phyloP scores from a whole-genome alignment of 2,329 filamentous ascomycete genomes.

The Trichoderma koningiopsis region DNA sequence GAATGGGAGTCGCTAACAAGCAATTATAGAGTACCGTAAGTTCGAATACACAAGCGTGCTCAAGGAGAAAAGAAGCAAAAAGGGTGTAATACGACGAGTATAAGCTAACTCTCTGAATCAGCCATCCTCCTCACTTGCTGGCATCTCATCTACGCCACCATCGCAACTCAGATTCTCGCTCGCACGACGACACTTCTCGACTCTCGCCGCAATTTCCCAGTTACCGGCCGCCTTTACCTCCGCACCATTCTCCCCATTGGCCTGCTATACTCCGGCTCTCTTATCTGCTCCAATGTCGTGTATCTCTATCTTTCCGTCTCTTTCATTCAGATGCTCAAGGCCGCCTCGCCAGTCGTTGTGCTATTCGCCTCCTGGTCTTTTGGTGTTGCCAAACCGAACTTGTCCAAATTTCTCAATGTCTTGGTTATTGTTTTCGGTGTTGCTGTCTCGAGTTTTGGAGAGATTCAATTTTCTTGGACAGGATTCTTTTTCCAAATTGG shows the following conservation, averaged over 20 bases:
- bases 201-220: slow-evolving; percentile 61
- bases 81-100: neutral
- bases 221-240: slow-evolving; percentile 62
- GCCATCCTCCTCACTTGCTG: slow-evolving; percentile 66
- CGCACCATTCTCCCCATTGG: slow-evolving; percentile 67
- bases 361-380: slow-evolving; percentile 66
- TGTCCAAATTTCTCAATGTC: slow-evolving; percentile 50
- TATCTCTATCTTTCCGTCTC: slow-evolving; percentile 69
- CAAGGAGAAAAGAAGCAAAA: neutral
- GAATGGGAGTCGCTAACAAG: slow-evolving; percentile 9
- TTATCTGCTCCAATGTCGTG: slow-evolving; percentile 68
- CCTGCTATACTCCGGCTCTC: slow-evolving; percentile 64
- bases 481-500: slow-evolving; percentile 71
- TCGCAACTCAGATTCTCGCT: slow-evolving; percentile 67
- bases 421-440: slow-evolving; percentile 57
- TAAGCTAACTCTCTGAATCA: slow-evolving; percentile 29
- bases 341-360: slow-evolving; percentile 67
- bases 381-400: slow-evolving; percentile 52
- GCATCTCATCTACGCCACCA: slow-evolving; percentile 67
- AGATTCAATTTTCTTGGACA: slow-evolving; percentile 67
- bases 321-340: slow-evolving; percentile 73
- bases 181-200: slow-evolving; percentile 65
- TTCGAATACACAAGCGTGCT: neutral
- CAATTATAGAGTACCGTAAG: slow-evolving; percentile 31
- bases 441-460: slow-evolving; percentile 58